Percentiles rank a stretch among this genome's conserved stretches.
phyloP scores from a whole-genome alignment of 768 basidiomycete genomes.

The Pleurotus tuber-regium region DNA sequence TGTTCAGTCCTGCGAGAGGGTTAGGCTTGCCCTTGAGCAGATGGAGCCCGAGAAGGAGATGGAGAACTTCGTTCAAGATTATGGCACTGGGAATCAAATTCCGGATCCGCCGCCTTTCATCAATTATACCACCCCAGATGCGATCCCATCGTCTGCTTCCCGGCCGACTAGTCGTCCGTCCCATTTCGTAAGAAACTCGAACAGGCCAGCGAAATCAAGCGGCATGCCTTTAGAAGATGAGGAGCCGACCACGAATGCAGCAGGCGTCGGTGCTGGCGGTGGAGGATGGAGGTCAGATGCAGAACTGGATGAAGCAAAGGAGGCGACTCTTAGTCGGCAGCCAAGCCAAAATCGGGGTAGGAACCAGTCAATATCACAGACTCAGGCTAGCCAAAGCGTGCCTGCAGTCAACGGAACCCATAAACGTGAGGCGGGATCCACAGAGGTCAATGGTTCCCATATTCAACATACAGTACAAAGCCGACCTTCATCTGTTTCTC shows the following conservation, averaged over 20 bases:
- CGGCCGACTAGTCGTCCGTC: conserved; percentile 53
- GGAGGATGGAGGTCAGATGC: conserved; percentile 34
- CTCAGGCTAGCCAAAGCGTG: background rate
- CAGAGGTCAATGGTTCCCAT: conserved; percentile 25
- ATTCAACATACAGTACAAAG: conserved; percentile 13
- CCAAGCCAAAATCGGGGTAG: conserved; percentile 26
- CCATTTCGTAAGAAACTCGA: conserved; percentile 36
- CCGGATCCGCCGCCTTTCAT: conserved; percentile 70
- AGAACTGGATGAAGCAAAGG: conserved; percentile 24
- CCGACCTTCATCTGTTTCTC: background rate
- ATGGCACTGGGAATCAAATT: conserved; percentile 85
- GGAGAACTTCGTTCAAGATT: conserved; percentile 84
- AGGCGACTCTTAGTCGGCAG: conserved; percentile 27
- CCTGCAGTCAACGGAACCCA: conserved; percentile 23
- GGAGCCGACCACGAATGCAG: conserved; percentile 53
- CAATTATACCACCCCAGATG: conserved; percentile 43
- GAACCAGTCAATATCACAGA: background rate
- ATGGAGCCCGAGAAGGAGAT: conserved; percentile 88
- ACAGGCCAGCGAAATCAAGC: background rate
- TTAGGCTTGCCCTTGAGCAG: conserved; percentile 83
- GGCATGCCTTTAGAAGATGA: background rate
- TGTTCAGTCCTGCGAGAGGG: conserved; percentile 82
- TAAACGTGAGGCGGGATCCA: conserved; percentile 2
- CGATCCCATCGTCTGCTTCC: conserved; percentile 57
- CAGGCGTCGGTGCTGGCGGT: conserved; percentile 72